Conservation (phyloP, 192 early-diverging fungal genomes). For the Funneliformis mosseae region DNA sequence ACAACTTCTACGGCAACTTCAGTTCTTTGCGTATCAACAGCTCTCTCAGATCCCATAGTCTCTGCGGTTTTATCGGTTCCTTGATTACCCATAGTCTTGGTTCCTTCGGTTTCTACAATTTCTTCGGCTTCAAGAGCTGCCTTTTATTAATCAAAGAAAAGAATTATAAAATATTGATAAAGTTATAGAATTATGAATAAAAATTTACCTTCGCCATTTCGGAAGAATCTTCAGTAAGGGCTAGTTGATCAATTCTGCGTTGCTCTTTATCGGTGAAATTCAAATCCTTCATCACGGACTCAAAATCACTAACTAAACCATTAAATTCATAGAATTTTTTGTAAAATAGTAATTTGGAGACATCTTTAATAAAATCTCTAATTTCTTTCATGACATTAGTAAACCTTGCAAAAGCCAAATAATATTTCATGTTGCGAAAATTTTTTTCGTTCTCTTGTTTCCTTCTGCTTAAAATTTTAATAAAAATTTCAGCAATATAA, state of each 20-base stretch:
- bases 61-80: too few species aligned
- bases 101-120: too few species aligned
- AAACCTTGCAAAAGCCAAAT: conserved; percentile 5
- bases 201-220: conserved; percentile 18
- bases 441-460: not conserved
- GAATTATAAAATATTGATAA: too few species aligned
- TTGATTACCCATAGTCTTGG: too few species aligned
- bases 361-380: conserved; percentile 17
- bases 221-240: not conserved
- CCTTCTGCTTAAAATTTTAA: conserved; percentile 10
- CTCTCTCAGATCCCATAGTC: too few species aligned
- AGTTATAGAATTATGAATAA: not conserved
- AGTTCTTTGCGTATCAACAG: too few species aligned
- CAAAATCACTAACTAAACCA: not conserved
- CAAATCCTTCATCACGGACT: not conserved
- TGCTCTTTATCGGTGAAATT: conserved; percentile 17
- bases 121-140: not conserved
- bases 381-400: conserved; percentile 16
- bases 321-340: conserved; percentile 23
- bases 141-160: not conserved
- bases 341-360: conserved; percentile 10
- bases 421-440: not conserved
- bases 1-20: too few species aligned
- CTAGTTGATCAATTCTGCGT: conserved; percentile 16
- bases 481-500: not conserved